Percentiles rank a stretch among this genome's conserved stretches.
Evolutionary conservation across 257 asterid genomes (phyloP).

Genomic region (Gynochthodes officinalis): DNA sequence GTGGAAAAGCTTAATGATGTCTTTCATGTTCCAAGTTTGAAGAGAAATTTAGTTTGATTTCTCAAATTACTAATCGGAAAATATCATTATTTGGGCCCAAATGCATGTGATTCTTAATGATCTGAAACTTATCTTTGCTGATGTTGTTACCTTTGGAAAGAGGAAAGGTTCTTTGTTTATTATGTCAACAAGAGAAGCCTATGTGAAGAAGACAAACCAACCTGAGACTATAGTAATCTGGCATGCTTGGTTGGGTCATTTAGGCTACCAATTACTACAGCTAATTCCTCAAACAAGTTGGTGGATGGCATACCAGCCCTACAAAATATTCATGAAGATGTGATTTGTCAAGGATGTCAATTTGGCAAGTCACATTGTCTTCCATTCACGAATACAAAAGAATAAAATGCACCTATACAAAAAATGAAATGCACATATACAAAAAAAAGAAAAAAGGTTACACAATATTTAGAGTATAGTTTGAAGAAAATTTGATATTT

Average conservation of each 20-base stretch:
- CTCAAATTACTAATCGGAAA: slow-evolving; percentile 19
- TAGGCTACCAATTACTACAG: slow-evolving; percentile 20
- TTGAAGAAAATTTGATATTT: no score
- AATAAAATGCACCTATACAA: no score
- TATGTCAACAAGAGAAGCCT: neutral
- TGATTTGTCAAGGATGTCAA: slow-evolving; percentile 14
- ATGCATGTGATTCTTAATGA: slow-evolving; percentile 18
- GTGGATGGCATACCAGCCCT: no score
- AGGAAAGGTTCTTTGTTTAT: slow-evolving; percentile 18
- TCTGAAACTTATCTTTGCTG: neutral
- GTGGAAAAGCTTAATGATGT: neutral
- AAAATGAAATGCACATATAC: no score
- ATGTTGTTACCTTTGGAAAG: neutral
- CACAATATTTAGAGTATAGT: no score
- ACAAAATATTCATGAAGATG: slow-evolving; percentile 14
- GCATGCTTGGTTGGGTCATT: slow-evolving; percentile 21
- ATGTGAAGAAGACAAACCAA: no score
- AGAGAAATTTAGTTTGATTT: slow-evolving; percentile 16
- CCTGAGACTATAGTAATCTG: neutral
- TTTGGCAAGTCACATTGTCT: slow-evolving; percentile 12
- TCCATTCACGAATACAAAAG: no score
- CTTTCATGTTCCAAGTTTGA: no score
- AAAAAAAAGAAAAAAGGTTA: no score
- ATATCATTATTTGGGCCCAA: slow-evolving; percentile 19
- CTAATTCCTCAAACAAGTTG: slow-evolving; percentile 16